phyloP scores from a whole-genome alignment of 2,329 filamentous ascomycete genomes.

The Exophiala bonariae region DNA sequence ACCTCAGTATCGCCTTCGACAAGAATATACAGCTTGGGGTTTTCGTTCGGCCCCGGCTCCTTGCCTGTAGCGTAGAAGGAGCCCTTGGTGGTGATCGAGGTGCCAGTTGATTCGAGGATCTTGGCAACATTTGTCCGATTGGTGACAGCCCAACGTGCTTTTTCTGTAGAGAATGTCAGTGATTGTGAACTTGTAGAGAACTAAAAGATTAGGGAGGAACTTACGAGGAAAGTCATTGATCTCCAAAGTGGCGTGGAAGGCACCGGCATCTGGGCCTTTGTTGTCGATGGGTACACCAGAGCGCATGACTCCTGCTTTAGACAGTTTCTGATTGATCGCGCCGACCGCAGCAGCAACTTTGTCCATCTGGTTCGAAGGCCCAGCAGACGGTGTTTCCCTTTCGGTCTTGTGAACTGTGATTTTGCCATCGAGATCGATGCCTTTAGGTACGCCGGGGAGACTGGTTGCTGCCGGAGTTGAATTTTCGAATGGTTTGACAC shows the following conservation, averaged over 20 bases:
- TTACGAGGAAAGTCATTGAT: constrained; percentile 96
- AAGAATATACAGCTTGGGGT: constrained; percentile 95
- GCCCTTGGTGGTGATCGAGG: constrained; percentile 96
- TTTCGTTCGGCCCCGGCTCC: constrained; percentile 69
- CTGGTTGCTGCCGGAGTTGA: constrained; percentile 41
- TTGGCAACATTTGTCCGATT: constrained; percentile 98
- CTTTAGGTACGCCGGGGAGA: constrained; percentile 50
- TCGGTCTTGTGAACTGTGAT: constrained; percentile 74
- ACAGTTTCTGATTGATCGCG: constrained; percentile 86
- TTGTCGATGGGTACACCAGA: constrained; percentile 96
- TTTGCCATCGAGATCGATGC: constrained; percentile 64
- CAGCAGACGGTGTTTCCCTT: constrained; percentile 43
- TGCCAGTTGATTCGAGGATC: constrained; percentile 91
- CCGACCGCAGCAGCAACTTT: constrained; percentile 88
- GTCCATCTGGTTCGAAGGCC: constrained; percentile 68
- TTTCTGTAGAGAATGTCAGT: constrained; percentile 54
- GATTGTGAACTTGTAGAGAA: constrained; percentile 2
- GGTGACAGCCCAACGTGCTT: constrained; percentile 96
- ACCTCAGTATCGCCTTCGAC: constrained; percentile 97
- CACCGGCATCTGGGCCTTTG: constrained; percentile 94
- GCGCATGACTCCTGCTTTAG: constrained; percentile 83
- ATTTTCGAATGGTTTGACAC: constrained; percentile 64
- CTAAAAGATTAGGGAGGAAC: constrained; percentile 29
- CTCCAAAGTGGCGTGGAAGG: constrained; percentile 93
- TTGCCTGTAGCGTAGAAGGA: constrained; percentile 84